Conservation (phyloP, 2,329 filamentous ascomycete species). For the Penicillium decumbens region DNA sequence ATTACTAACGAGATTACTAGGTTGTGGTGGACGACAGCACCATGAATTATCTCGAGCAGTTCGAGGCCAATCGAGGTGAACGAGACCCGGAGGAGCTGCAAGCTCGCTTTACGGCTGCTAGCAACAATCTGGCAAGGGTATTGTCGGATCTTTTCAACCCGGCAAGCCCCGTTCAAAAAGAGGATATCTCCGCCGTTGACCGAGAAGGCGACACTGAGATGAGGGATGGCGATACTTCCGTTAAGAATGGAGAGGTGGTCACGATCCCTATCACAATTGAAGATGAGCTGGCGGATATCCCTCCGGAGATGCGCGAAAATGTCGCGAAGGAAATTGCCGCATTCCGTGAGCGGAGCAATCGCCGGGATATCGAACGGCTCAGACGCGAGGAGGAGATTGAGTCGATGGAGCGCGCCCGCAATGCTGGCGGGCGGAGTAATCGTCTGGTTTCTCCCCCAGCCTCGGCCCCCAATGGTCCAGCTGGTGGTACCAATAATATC, state of each 20-base stretch:
- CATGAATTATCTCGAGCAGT: slow-evolving; percentile 78
- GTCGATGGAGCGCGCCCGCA: slow-evolving; percentile 72
- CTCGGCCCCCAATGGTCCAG: slow-evolving; percentile 58
- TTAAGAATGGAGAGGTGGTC: slow-evolving; percentile 69
- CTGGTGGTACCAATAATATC: slow-evolving; percentile 65
- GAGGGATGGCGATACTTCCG: slow-evolving; percentile 53
- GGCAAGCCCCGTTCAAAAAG: slow-evolving; percentile 43
- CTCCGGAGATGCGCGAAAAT: slow-evolving; percentile 90
- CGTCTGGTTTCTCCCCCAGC: slow-evolving; percentile 68
- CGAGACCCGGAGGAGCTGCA: slow-evolving; percentile 58
- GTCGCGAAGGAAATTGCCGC: slow-evolving; percentile 91
- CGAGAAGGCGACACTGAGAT: slow-evolving; percentile 65
- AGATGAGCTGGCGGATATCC: slow-evolving; percentile 92
- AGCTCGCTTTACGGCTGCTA: slow-evolving; percentile 65
- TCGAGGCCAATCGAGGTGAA: slow-evolving; percentile 63
- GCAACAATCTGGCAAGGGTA: slow-evolving; percentile 61
- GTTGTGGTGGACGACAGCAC: slow-evolving; percentile 76
- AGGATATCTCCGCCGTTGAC: slow-evolving; percentile 50
- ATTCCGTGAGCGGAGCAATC: slow-evolving; percentile 86
- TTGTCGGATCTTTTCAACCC: slow-evolving; percentile 71
- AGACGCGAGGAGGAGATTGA: slow-evolving; percentile 90
- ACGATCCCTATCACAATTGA: slow-evolving; percentile 84
- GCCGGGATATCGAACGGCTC: slow-evolving; percentile 80
- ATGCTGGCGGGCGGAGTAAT: slow-evolving; percentile 58
- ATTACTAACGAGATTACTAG: slow-evolving; percentile 29